Percentiles rank a stretch among this genome's conserved stretches.
Evolutionary conservation across 2,329 filamentous ascomycete genomes (phyloP).

Genomic region (Aspergillus sp.): DNA sequence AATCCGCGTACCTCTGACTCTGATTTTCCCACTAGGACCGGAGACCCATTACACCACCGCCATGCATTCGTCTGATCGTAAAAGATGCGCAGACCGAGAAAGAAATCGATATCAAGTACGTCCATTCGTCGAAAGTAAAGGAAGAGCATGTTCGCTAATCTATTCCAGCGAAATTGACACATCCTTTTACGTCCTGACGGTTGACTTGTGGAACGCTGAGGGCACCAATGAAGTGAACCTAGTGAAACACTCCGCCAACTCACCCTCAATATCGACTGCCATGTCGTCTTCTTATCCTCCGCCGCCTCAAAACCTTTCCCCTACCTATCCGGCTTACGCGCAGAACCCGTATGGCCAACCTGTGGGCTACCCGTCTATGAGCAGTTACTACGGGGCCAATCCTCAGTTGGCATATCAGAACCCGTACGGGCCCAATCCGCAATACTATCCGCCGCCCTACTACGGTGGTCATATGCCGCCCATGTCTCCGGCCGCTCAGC

Average conservation of each 20-base stretch:
- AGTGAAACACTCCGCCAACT: conserved; percentile 56
- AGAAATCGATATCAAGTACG: conserved; percentile 77
- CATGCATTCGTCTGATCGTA: conserved; percentile 78
- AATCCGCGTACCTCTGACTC: background rate
- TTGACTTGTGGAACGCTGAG: conserved; percentile 59
- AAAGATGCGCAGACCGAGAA: conserved; percentile 65
- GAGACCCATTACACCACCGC: conserved; percentile 88
- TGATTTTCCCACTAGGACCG: conserved; percentile 57
- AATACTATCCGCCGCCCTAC: conserved; percentile 26
- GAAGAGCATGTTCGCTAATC: conserved; percentile 7
- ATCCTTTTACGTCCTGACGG: conserved; percentile 59
- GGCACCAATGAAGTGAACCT: conserved; percentile 58
- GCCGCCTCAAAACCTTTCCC: conserved; percentile 26
- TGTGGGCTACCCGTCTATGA: conserved; percentile 27
- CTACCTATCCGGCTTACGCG: conserved; percentile 30
- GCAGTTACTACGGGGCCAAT: conserved; percentile 28
- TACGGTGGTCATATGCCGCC: conserved; percentile 28
- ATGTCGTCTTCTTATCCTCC: conserved; percentile 65
- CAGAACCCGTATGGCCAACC: conserved; percentile 36
- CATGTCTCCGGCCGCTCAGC: conserved; percentile 30
- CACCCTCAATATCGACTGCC: conserved; percentile 72
- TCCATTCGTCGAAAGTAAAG: background rate
- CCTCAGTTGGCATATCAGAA: conserved; percentile 28
- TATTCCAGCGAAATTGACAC: conserved; percentile 58
- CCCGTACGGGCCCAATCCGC: conserved; percentile 22